Evolutionary conservation across 768 basidiomycete genomes (phyloP).

Genomic region (Gymnopilus dilepis): DNA sequence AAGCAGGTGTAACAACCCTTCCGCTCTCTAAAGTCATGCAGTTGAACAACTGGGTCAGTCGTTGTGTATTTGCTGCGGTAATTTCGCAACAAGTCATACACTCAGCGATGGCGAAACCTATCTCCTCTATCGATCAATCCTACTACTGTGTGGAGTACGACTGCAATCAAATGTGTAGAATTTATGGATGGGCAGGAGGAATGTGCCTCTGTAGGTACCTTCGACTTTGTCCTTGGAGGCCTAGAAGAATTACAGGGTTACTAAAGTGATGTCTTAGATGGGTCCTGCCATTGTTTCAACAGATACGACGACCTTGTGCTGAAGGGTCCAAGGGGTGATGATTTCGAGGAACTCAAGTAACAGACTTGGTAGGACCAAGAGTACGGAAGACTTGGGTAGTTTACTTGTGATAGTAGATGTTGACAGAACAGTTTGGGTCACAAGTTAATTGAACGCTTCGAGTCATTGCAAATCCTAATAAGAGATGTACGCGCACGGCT

Average conservation of each 20-base stretch:
- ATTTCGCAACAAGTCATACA: neutral
- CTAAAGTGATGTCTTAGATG: neutral
- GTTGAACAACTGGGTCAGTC: neutral
- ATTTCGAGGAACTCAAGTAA: too few species aligned
- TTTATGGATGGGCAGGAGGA: neutral
- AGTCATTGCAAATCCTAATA: too few species aligned
- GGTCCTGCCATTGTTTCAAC: neutral
- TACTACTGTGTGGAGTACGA: neutral
- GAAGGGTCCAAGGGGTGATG: neutral
- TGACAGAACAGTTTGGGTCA: too few species aligned
- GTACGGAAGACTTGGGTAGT: too few species aligned
- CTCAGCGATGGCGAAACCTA: neutral
- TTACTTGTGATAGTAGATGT: too few species aligned
- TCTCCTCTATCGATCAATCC: neutral
- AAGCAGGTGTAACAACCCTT: too few species aligned
- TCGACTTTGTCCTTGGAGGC: neutral
- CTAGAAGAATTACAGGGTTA: neutral
- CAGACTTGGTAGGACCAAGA: too few species aligned
- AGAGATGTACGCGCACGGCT: too few species aligned
- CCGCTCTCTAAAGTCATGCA: neutral
- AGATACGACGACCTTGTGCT: neutral
- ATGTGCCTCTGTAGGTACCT: neutral
- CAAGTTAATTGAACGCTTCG: too few species aligned
- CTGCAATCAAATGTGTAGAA: neutral
- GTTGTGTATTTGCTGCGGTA: neutral